phyloP scores from a whole-genome alignment of 768 basidiomycete species.

The Phylloporus scabripes region DNA sequence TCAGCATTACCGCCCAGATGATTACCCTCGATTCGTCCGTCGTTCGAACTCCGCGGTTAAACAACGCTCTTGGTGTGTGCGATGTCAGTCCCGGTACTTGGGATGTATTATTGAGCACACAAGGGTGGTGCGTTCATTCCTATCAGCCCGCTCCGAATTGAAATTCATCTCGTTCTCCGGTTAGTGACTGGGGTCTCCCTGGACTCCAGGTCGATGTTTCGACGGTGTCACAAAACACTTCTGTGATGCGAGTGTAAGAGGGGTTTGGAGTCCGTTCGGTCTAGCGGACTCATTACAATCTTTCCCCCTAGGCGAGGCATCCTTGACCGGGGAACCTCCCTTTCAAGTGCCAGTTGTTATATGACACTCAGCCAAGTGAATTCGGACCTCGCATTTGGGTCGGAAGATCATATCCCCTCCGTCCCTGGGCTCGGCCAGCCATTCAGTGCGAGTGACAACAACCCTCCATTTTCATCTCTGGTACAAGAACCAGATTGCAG shows the following conservation, averaged over 20 bases:
- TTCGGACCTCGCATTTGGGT: neutral
- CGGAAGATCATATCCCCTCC: neutral
- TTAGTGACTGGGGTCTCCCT: neutral
- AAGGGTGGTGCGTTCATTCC: neutral
- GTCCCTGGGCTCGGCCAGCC: neutral
- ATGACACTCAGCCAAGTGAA: neutral
- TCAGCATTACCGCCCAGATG: neutral
- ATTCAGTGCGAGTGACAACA: neutral
- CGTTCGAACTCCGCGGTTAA: neutral
- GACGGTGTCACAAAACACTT: neutral
- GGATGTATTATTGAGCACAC: neutral
- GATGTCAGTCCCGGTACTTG: neutral
- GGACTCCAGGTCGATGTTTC: neutral
- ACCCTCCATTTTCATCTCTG: neutral
- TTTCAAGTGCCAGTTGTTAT: neutral
- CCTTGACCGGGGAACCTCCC: neutral
- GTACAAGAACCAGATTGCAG: neutral
- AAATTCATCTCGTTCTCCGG: neutral
- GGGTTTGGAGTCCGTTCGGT: neutral
- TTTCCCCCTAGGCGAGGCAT: neutral
- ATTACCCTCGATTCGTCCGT: neutral
- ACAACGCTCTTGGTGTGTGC: neutral
- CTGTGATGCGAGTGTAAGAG: neutral
- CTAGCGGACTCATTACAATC: neutral
- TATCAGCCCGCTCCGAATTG: neutral